phyloP scores from a whole-genome alignment of 2,329 filamentous ascomycete species.

The Botryotinia calthae region DNA sequence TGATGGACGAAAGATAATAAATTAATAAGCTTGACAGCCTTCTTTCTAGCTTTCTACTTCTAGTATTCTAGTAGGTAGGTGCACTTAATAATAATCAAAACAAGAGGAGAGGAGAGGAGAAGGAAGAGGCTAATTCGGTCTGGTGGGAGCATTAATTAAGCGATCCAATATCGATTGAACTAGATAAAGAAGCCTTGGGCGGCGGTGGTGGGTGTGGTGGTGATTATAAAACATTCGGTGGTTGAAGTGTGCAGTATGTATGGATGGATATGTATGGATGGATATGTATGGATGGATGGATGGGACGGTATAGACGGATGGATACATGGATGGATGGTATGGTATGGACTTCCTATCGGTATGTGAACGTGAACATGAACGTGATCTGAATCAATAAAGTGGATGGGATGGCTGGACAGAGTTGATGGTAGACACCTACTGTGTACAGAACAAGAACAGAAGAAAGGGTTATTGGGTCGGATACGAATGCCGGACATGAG shows the following conservation, averaged over 20 bases:
- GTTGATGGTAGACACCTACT: neutral
- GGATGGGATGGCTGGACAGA: neutral
- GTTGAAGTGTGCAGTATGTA: neutral
- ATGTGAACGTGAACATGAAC: neutral
- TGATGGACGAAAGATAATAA: neutral
- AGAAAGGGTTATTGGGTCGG: neutral
- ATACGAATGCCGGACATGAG: neutral
- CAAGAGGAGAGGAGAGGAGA: neutral
- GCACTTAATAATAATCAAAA: neutral
- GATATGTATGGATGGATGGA: neutral
- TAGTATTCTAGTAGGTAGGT: neutral
- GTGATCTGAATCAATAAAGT: neutral
- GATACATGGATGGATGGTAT: neutral
- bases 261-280: neutral
- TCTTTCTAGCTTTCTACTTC: neutral
- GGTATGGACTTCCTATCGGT: too few relatives aligned
- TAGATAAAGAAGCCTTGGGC: neutral
- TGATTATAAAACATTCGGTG: neutral
- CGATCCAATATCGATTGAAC: conserved; percentile 1
- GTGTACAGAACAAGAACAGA: neutral
- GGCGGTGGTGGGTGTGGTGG: neutral
- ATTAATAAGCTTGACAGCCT: neutral
- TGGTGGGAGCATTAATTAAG: neutral
- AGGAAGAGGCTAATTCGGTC: neutral
- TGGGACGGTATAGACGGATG: too few relatives aligned